Evolutionary conservation across 2,329 filamentous ascomycete genomes (phyloP).

Genomic region (Aspergillus sp.): DNA sequence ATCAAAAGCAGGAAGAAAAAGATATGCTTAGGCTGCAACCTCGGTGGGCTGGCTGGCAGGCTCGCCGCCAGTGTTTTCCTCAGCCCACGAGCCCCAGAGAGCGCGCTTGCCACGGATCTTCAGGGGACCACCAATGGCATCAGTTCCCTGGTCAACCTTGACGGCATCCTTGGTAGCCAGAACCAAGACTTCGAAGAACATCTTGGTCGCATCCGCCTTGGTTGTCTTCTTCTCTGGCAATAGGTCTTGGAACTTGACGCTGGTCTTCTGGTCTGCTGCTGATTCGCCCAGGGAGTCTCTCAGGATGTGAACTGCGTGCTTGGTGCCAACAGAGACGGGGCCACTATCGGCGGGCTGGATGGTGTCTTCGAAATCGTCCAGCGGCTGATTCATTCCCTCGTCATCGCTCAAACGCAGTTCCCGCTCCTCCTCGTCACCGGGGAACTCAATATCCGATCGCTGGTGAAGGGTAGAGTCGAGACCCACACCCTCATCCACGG

Average conservation of each 20-base stretch:
- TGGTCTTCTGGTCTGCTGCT: constrained; percentile 68
- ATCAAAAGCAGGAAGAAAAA: constrained; percentile 1
- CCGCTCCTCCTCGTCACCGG: constrained; percentile 52
- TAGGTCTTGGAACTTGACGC: constrained; percentile 85
- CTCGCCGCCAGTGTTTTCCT: constrained; percentile 54
- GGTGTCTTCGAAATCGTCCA: constrained; percentile 72
- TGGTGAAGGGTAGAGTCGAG: constrained; percentile 45
- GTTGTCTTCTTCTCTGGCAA: constrained; percentile 76
- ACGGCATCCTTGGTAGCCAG: constrained; percentile 96
- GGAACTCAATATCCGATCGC: constrained; percentile 61
- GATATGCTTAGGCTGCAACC: constrained; percentile 10
- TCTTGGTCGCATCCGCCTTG: constrained; percentile 91
- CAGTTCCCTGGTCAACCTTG: constrained; percentile 82
- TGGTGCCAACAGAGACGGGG: constrained; percentile 83
- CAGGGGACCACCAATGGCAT: constrained; percentile 70
- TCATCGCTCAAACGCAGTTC: constrained; percentile 43
- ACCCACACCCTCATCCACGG: constrained; percentile 47
- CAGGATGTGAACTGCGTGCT: constrained; percentile 91
- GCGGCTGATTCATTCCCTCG: constrained; percentile 40
- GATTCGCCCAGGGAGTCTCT: constrained; percentile 73
- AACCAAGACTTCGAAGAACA: constrained; percentile 98
- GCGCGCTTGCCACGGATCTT: constrained; percentile 84
- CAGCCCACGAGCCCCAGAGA: constrained; percentile 97
- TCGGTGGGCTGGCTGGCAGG: constrained; percentile 31
- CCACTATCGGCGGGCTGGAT: constrained; percentile 80